phyloP scores from a whole-genome alignment of 768 basidiomycete genomes.

The Tulasnella sp. region DNA sequence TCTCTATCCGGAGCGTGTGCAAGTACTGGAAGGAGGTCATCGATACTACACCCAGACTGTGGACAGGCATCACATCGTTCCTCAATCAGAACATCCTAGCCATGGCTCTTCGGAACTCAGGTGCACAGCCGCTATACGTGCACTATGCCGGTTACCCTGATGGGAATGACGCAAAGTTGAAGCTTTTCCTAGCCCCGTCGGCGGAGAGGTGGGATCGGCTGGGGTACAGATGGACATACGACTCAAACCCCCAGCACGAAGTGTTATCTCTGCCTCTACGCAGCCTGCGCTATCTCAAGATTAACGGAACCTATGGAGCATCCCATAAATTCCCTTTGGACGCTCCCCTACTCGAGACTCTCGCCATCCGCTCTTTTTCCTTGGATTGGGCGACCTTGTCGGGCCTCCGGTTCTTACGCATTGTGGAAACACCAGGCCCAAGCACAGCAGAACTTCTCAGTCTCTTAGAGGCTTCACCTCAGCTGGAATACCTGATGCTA shows the following conservation, averaged over 20 bases:
- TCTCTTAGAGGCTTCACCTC: background rate
- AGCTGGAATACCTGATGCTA: background rate
- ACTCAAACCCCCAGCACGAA: background rate
- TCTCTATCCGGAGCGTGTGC: background rate
- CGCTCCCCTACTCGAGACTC: background rate
- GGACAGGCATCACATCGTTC: background rate
- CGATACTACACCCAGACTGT: background rate
- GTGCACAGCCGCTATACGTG: background rate
- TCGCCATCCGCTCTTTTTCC: background rate
- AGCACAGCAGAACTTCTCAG: background rate
- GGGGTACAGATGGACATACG: background rate
- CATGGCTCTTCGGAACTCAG: background rate
- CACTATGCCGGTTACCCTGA: too few relatives aligned
- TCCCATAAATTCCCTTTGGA: background rate
- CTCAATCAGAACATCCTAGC: background rate
- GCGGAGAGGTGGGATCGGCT: background rate
- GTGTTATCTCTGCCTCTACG: background rate
- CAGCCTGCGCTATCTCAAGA: background rate
- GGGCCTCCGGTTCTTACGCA: background rate
- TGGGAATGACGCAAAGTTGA: background rate
- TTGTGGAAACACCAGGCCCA: background rate
- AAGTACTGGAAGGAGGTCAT: background rate
- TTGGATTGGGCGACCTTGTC: background rate
- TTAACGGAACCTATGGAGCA: background rate
- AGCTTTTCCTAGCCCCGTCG: background rate